Evolutionary conservation across 73 alveolate species (phyloP).

Genomic region (Paramecium bursaria): DNA sequence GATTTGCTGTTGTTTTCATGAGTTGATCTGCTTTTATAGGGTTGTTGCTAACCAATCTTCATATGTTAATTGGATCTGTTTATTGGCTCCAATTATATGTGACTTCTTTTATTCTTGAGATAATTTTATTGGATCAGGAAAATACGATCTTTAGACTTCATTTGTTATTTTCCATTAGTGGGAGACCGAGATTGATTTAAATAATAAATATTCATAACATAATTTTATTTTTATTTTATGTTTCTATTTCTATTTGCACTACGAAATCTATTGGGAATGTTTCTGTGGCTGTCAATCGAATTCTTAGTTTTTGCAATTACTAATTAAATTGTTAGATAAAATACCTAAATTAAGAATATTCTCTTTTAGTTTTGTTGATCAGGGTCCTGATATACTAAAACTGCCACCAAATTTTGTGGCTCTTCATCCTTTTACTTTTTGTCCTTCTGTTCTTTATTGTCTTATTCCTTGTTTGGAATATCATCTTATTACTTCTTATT

Average conservation of each 20-base stretch:
- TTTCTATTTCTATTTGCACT: neutral
- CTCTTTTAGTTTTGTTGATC: neutral
- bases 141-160: neutral
- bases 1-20: no score
- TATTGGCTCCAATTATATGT: no score
- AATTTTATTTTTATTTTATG: no score
- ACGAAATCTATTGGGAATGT: constrained; percentile 38
- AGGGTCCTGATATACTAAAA: neutral
- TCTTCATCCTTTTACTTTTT: neutral
- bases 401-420: neutral
- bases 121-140: neutral
- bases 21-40: no score
- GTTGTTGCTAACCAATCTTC: no score
- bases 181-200: no score
- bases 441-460: no score
- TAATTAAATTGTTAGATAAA: neutral
- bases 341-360: constrained; percentile 8
- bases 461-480: no score
- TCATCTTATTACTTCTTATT: no score
- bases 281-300: constrained; percentile 23
- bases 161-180: no score
- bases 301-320: neutral
- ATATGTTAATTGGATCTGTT: no score
- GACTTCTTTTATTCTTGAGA: neutral
- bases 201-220: neutral